Conservation (phyloP, 2,329 filamentous ascomycete species). For the Pseudopyrenochaeta lycopersici region DNA sequence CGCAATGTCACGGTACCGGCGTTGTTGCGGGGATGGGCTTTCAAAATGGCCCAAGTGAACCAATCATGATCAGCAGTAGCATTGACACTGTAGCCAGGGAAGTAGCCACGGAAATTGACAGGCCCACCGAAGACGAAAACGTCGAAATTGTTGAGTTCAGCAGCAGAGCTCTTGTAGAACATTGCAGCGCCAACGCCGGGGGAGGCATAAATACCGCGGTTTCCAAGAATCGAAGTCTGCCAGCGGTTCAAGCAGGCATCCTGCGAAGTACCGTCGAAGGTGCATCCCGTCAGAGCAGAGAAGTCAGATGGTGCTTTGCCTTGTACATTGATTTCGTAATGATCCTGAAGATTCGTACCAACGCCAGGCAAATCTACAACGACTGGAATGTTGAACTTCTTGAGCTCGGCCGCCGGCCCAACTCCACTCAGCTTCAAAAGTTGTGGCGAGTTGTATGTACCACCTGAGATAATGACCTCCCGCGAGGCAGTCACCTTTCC, state of each 20-base stretch:
- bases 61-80: conserved; percentile 58
- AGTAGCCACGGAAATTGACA: conserved; percentile 64
- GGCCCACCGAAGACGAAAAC: conserved; percentile 65
- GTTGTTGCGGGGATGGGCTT: conserved; percentile 70
- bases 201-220: conserved; percentile 58
- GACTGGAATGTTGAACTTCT: conserved; percentile 62
- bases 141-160: conserved; percentile 61
- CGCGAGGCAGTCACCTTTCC: conserved; percentile 45
- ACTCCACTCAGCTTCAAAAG: conserved; percentile 72
- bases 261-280: conserved; percentile 47
- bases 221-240: conserved; percentile 51
- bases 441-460: conserved; percentile 71
- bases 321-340: conserved; percentile 61
- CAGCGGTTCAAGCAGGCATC: conserved; percentile 59
- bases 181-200: conserved; percentile 64
- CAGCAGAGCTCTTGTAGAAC: conserved; percentile 52
- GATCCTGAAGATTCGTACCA: conserved; percentile 71
- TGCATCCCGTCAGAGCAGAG: conserved; percentile 51
- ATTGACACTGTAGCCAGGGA: conserved; percentile 64
- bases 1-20: conserved; percentile 68
- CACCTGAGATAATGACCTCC: conserved; percentile 50
- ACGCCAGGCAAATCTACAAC: conserved; percentile 69
- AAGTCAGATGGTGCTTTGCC: conserved; percentile 53
- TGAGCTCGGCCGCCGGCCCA: conserved; percentile 63
- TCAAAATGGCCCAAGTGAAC: conserved; percentile 64